Evolutionary conservation across 2,329 filamentous ascomycete genomes (phyloP), one percentile per base, ranked within the genome.

Genomic region (Hypoxylon sp.): DNA sequence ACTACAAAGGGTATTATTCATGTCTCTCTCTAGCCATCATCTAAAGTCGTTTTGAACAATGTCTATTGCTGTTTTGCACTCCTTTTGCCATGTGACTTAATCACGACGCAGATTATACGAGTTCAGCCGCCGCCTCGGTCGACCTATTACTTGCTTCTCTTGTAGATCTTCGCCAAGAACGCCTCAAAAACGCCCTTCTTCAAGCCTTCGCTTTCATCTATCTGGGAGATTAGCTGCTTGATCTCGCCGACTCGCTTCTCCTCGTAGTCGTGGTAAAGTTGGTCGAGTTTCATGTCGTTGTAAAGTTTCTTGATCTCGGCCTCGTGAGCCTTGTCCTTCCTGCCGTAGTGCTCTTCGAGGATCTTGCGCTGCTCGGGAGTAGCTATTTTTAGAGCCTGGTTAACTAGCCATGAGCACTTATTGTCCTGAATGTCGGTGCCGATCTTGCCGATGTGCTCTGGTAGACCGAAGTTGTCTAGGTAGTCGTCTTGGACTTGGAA

Each of bases 401-500:
- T 99, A 82, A 99, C 88, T 66, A 99, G 85, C 96, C 96, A 99
- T 45, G 93, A 97, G 87, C 96, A 99, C 88, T 99, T 99, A 89
- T 99, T 99, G 84, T 99, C 96, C 86, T 94, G 91, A 81, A 99
- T 99, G 78, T 99, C 96, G 67, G 96, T 99, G 73, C 96, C 96
- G 72, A 98, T 97, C 89, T 99, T 99, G 81, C 96, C 96, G 79
- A 99, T 96, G 77, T 94, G 89, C 76, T 93, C 89, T 41, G 96
- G 94, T 75, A 95, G 90, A 75, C 95, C 96, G 78, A 96, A 99
- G 84, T 97, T 97, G 86, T 99, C 96, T 58, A 99, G 92, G 84
- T 96, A 99, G 85, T 99, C 96, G 81, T 99, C 96, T 83, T 99
- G 96, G 71, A 97, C 89, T 84, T 99, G 96, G 88, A 99, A 99